phyloP scores from a whole-genome alignment of 176 grass and related monocot genomes.

The Coix lacrymajobi region DNA sequence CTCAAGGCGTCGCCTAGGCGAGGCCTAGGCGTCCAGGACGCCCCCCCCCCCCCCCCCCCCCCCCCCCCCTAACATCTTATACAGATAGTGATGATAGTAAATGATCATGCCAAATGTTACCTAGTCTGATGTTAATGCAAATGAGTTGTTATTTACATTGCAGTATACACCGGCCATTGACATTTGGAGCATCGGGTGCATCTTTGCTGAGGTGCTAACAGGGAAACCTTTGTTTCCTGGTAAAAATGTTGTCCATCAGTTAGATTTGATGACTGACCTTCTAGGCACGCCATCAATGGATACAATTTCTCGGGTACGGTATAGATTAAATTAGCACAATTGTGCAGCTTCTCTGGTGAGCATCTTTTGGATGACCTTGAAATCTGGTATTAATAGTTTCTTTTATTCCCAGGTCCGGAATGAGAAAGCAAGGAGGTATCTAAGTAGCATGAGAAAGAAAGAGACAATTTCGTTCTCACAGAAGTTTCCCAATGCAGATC shows the following conservation, averaged over 20 bases:
- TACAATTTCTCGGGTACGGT: constrained; percentile 91
- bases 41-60: too few species aligned
- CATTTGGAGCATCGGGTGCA: constrained; percentile 99
- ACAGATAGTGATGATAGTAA: not conserved
- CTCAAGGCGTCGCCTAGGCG: too few species aligned
- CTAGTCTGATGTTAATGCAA: not conserved
- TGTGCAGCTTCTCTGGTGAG: constrained; percentile 3
- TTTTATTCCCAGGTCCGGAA: constrained; percentile 66
- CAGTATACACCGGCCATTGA: constrained; percentile 99
- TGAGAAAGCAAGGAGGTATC: constrained; percentile 96
- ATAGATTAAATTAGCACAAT: not conserved
- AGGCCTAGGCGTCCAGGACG: too few species aligned
- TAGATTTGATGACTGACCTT: constrained; percentile 99
- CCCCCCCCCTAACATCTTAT: not conserved
- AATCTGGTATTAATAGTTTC: not conserved
- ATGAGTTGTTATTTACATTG: constrained; percentile 33
- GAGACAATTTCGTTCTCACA: constrained; percentile 74
- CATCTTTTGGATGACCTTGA: constrained; percentile 1
- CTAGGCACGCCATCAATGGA: constrained; percentile 89
- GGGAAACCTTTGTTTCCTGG: constrained; percentile 98
- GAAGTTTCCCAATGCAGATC: constrained; percentile 88
- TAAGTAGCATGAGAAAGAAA: constrained; percentile 97
- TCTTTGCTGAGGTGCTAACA: constrained; percentile 93
- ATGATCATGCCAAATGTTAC: not conserved
- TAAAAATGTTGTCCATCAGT: constrained; percentile 99